Evolutionary conservation across 164 flowering plant species (phyloP).

Genomic region (Amborella trichopoda): DNA sequence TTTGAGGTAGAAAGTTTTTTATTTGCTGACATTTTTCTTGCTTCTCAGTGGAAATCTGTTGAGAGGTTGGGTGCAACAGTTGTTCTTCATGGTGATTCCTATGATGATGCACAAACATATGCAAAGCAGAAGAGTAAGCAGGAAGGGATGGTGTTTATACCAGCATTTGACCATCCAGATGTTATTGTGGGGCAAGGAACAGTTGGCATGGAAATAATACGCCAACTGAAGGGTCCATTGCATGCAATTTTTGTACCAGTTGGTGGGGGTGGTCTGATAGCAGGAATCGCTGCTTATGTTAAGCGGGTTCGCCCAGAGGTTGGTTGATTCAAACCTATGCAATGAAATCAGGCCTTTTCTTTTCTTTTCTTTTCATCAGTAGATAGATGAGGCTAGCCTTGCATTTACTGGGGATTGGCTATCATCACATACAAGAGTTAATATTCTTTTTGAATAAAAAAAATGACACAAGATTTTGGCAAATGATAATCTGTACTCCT

Average conservation of each 20-base stretch:
- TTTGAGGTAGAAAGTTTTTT: no score
- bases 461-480: background rate
- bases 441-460: background rate
- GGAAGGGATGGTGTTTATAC: slow-evolving; percentile 78
- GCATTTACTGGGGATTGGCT: no score
- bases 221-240: slow-evolving; percentile 59
- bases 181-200: slow-evolving; percentile 92
- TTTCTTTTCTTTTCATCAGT: background rate
- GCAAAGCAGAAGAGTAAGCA: slow-evolving; percentile 55
- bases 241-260: slow-evolving; percentile 97
- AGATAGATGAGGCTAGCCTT: no score
- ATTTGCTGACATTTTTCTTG: no score
- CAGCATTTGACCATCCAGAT: slow-evolving; percentile 97
- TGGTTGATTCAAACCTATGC: slow-evolving; percentile 4
- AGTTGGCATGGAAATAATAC: slow-evolving; percentile 86
- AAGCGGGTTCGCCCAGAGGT: slow-evolving; percentile 87
- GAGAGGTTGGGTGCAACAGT: slow-evolving; percentile 81
- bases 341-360: background rate
- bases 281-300: slow-evolving; percentile 92
- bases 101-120: slow-evolving; percentile 94
- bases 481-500: no score
- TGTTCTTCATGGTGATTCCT: slow-evolving; percentile 85
- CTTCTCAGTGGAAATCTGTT: slow-evolving; percentile 79
- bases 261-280: slow-evolving; percentile 98
- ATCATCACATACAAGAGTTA: no score